phyloP scores from a whole-genome alignment of 495 filamentous ascomycete genomes.

The Trichoderma reesei region DNA sequence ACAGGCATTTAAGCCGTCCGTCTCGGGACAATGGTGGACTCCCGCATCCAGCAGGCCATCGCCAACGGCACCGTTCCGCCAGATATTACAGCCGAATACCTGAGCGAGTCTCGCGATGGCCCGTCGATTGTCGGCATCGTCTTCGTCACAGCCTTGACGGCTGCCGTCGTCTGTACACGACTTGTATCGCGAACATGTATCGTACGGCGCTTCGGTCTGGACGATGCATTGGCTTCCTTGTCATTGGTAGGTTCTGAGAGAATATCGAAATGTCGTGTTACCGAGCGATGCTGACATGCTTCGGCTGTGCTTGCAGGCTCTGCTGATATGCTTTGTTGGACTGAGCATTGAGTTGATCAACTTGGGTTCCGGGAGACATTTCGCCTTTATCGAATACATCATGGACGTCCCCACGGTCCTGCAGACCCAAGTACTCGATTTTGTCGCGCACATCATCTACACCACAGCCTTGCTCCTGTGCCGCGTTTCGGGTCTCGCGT shows the following conservation, averaged over 20 bases:
- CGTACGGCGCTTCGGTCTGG: conserved; percentile 26
- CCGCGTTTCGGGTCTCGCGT: conserved; percentile 39
- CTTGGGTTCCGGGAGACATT: conserved; percentile 37
- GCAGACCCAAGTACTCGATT: conserved; percentile 33
- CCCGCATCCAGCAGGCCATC: conserved; percentile 11
- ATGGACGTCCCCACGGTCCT: conserved; percentile 25
- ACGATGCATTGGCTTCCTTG: conserved; percentile 29
- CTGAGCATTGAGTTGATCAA: conserved; percentile 33
- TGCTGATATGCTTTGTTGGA: conserved; percentile 30
- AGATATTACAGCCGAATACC: conserved; percentile 25
- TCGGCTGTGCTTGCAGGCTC: conserved; percentile 11
- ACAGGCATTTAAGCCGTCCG: not conserved
- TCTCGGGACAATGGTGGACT: conserved; percentile 2
- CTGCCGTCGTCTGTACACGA: conserved; percentile 22
- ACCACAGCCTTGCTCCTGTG: conserved; percentile 36
- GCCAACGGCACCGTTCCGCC: conserved; percentile 21
- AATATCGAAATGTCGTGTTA: no score
- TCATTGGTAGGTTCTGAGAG: conserved; percentile 22
- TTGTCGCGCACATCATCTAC: conserved; percentile 38
- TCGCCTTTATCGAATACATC: conserved; percentile 39
- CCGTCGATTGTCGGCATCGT: conserved; percentile 32
- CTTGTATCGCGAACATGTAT: conserved; percentile 28
- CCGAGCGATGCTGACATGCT: not conserved
- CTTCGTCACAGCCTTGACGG: conserved; percentile 28
- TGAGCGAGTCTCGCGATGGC: conserved; percentile 30